phyloP scores from a whole-genome alignment of 768 basidiomycete genomes.

The Chlorophyllum brunneum region DNA sequence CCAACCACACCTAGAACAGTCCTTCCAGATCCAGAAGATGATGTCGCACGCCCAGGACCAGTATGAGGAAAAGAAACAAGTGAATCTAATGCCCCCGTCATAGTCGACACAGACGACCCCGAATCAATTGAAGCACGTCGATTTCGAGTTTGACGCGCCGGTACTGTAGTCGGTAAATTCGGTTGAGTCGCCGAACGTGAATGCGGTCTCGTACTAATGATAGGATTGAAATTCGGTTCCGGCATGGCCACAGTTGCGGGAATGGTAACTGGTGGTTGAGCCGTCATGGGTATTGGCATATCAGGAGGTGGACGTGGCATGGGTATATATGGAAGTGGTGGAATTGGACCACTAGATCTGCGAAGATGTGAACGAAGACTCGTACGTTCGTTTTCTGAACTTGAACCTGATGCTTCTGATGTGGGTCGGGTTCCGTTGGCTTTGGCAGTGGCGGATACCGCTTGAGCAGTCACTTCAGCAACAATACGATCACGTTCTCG shows the following conservation, averaged over 20 bases:
- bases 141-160: neutral
- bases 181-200: neutral
- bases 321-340: constrained; percentile 3
- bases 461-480: neutral
- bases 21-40: neutral
- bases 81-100: constrained; percentile 1
- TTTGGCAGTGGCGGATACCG: neutral
- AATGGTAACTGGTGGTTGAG: neutral
- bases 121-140: constrained; percentile 3
- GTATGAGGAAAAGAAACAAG: constrained; percentile 1
- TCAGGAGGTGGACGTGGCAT: constrained; percentile 7
- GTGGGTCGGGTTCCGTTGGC: neutral
- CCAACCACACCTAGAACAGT: too few relatives aligned
- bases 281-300: neutral
- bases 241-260: constrained; percentile 3
- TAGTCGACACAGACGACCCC: neutral
- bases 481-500: neutral
- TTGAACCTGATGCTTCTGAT: neutral
- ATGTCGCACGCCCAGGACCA: neutral
- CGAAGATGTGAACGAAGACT: neutral
- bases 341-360: neutral
- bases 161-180: neutral
- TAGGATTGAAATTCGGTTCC: neutral
- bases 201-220: neutral
- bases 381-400: neutral